A percentile compares a stretch with the other conserved stretches of the same genome.
These are phyloP conservation scores for Syncephalastrum monosporum DNA, from an alignment of 371 early-diverging fungal species.

Conservation along the genomic window DNA sequence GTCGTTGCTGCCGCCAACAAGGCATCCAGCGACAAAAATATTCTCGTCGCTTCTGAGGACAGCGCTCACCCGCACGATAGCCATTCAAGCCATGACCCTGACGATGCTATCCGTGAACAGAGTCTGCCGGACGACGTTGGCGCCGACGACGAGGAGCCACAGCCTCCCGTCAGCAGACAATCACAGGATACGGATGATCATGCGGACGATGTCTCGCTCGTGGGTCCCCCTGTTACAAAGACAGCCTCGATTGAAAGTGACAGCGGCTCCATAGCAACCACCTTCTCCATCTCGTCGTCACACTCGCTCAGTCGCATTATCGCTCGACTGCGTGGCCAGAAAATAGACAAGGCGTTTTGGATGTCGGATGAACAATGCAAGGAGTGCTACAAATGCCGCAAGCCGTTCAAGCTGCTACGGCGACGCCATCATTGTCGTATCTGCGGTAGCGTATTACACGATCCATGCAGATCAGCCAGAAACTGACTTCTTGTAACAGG, in stretches of 20 bases:
- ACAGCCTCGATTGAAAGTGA: constrained; percentile 53
- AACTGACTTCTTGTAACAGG: constrained; percentile 32
- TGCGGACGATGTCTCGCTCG: constrained; percentile 18
- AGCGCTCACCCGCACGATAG: neutral
- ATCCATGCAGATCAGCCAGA: neutral
- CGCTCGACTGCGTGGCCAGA: constrained; percentile 61
- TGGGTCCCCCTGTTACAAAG: constrained; percentile 34
- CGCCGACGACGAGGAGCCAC: constrained; percentile 1
- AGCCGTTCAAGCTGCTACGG: constrained; percentile 68
- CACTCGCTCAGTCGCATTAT: constrained; percentile 60
- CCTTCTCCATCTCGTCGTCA: constrained; percentile 53
- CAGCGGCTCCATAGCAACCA: constrained; percentile 53
- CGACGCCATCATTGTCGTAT: constrained; percentile 87
- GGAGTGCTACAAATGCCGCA: constrained; percentile 83
- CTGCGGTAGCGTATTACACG: constrained; percentile 58
- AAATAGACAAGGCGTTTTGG: constrained; percentile 75
- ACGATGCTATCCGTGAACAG: neutral
- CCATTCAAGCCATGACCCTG: neutral
- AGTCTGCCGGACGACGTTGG: too few relatives aligned
- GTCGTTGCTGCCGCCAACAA: too few relatives aligned
- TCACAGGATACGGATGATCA: constrained; percentile 9
- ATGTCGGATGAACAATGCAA: constrained; percentile 84
- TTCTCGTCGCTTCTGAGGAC: too few relatives aligned
- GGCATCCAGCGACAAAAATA: too few relatives aligned
- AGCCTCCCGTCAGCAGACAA: constrained; percentile 9